phyloP scores from a whole-genome alignment of 306 rosid genomes.

The Dryas drummondii region DNA sequence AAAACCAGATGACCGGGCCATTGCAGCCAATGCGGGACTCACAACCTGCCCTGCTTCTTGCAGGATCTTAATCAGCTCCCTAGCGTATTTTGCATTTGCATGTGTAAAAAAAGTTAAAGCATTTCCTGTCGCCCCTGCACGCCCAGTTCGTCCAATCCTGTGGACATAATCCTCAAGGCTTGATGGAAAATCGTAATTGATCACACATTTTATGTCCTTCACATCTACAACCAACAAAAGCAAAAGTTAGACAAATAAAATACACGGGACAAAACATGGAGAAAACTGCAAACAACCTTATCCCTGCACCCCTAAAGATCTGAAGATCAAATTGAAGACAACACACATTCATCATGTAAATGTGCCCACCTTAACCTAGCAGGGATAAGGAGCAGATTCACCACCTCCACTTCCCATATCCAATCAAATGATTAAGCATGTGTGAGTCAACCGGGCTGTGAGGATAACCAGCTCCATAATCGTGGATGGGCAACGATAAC shows the following conservation, averaged over 20 bases:
- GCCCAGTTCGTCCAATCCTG: conserved; percentile 96
- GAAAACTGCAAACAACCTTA: conserved; percentile 76
- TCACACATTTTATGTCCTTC: conserved; percentile 93
- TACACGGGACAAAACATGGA: conserved; percentile 32
- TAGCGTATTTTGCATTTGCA: conserved; percentile 66
- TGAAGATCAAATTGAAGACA: conserved; percentile 74
- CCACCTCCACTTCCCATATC: conserved; percentile 63
- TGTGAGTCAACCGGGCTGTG: conserved; percentile 97
- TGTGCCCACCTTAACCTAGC: conserved; percentile 99
- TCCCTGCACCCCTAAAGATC: conserved; percentile 80
- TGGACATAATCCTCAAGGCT: conserved; percentile 97
- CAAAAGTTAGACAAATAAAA: conserved; percentile 25
- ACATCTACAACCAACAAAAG: conserved; percentile 65
- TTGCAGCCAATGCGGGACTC: conserved; percentile 54
- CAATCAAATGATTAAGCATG: conserved; percentile 67
- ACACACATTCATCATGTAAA: conserved; percentile 88
- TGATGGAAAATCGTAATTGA: conserved; percentile 91
- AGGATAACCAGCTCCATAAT: conserved; percentile 86
- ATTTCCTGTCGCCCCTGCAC: conserved; percentile 97
- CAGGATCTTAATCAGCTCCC: conserved; percentile 74
- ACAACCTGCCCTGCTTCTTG: conserved; percentile 84
- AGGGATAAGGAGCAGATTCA: conserved; percentile 99
- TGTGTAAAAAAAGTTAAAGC: conserved; percentile 81
- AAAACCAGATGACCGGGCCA: conserved; percentile 57
- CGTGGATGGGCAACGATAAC: conserved; percentile 84